Percentiles rank a stretch among this genome's conserved stretches.
Conservation (phyloP, 495 filamentous ascomycete genomes). For the Cetradonia linearis region DNA sequence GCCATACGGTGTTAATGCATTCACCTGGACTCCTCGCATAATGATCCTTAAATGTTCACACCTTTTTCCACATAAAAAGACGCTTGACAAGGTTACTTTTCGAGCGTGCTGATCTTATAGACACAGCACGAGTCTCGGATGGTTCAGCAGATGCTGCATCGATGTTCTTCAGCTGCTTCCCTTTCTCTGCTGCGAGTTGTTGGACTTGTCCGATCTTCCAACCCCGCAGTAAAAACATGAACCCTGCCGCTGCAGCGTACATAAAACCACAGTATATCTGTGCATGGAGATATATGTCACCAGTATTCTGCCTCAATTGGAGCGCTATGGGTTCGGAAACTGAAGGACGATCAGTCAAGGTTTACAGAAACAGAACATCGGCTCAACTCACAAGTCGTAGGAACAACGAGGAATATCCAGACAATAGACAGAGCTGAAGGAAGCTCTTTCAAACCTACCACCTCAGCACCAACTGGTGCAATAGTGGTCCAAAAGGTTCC, state of each 20-base stretch:
- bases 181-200: slow-evolving; percentile 17
- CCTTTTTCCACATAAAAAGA: slow-evolving; percentile 20
- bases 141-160: slow-evolving; percentile 9
- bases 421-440: slow-evolving; percentile 64
- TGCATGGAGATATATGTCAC: slow-evolving; percentile 45
- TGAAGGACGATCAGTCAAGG: slow-evolving; percentile 8
- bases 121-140: background rate
- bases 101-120: slow-evolving; percentile 1
- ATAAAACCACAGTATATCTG: slow-evolving; percentile 52
- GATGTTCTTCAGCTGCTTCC: slow-evolving; percentile 12
- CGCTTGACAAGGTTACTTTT: slow-evolving; percentile 17
- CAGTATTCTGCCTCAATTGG: slow-evolving; percentile 40
- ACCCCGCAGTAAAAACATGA: slow-evolving; percentile 40
- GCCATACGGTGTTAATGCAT: background rate
- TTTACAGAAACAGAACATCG: background rate
- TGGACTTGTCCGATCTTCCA: slow-evolving; percentile 25
- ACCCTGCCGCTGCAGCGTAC: slow-evolving; percentile 46
- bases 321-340: slow-evolving; percentile 60
- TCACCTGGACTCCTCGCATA: background rate
- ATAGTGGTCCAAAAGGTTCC: slow-evolving; percentile 64
- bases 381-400: slow-evolving; percentile 45
- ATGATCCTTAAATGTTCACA: slow-evolving; percentile 14
- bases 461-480: slow-evolving; percentile 65
- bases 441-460: slow-evolving; percentile 61
- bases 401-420: slow-evolving; percentile 64